Percentiles rank a stretch among this genome's conserved stretches.
Conservation (phyloP, 352 stramenopile genomes). For the Phytophthora ramorum region DNA sequence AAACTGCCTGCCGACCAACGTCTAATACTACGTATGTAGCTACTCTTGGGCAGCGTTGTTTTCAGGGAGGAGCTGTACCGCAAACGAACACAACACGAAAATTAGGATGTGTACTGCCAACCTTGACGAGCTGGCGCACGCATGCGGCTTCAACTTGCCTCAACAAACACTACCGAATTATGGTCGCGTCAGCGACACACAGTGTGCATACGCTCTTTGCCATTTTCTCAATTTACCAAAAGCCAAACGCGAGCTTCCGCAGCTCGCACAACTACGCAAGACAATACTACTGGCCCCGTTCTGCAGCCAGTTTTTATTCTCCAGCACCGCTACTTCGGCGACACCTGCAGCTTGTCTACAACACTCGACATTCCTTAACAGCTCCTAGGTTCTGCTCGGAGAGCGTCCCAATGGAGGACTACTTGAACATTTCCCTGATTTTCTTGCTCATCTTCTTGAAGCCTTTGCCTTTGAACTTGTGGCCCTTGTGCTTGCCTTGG, state of each 20-base stretch:
- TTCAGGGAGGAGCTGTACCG: too few relatives aligned
- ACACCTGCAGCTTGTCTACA: neutral
- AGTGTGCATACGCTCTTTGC: neutral
- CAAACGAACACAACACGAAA: too few relatives aligned
- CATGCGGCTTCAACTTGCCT: neutral
- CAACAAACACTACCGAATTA: too few relatives aligned
- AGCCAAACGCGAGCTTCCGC: constrained; percentile 1
- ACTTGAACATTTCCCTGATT: constrained; percentile 62
- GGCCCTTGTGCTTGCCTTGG: constrained; percentile 46
- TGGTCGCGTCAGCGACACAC: too few relatives aligned
- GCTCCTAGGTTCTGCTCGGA: too few relatives aligned
- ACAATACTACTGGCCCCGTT: neutral
- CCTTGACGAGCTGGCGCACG: neutral
- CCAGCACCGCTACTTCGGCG: neutral
- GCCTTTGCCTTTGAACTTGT: constrained; percentile 41
- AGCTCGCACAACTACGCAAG: constrained; percentile 4
- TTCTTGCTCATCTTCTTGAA: constrained; percentile 57
- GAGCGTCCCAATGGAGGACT: neutral
- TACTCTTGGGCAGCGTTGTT: too few relatives aligned
- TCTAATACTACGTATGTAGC: too few relatives aligned
- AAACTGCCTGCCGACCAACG: too few relatives aligned
- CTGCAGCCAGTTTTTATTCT: neutral
- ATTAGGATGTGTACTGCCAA: neutral
- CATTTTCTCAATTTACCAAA: constrained; percentile 6
- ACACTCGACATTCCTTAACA: neutral